Conservation (phyloP, 139 green algal species). For the Chlorella sp. region DNA sequence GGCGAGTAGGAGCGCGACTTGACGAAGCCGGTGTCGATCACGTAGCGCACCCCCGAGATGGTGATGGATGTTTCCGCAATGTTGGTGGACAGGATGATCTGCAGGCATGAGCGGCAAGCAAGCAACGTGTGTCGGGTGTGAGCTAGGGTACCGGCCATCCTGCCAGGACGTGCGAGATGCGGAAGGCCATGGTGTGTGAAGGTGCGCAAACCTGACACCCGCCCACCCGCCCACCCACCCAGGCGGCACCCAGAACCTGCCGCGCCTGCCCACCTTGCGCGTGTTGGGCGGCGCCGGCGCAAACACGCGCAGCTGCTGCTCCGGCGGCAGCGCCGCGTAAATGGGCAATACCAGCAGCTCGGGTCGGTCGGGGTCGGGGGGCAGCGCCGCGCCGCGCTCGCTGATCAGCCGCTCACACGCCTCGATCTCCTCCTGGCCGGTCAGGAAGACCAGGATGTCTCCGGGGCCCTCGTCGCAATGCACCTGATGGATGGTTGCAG, state of each 20-base stretch:
- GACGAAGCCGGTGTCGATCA: slow-evolving; percentile 85
- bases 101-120: neutral
- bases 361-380: neutral
- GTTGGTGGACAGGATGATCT: slow-evolving; percentile 91
- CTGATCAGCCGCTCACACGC: slow-evolving; percentile 69
- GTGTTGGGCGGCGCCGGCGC: slow-evolving; percentile 58
- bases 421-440: slow-evolving; percentile 92
- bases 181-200: no score
- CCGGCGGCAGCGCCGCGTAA: slow-evolving; percentile 83
- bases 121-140: no score
- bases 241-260: neutral
- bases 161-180: no score
- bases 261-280: slow-evolving; percentile 61
- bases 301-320: slow-evolving; percentile 86
- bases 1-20: slow-evolving; percentile 86
- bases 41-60: slow-evolving; percentile 84
- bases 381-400: slow-evolving; percentile 45
- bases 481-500: slow-evolving; percentile 48
- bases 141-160: neutral
- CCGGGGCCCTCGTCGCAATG: slow-evolving; percentile 76
- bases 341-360: slow-evolving; percentile 71
- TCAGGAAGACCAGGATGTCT: slow-evolving; percentile 94
- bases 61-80: slow-evolving; percentile 96
- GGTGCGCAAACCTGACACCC: no score
- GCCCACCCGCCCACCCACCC: neutral